phyloP scores from a whole-genome alignment of 306 rosid species.

The Fragaria ananassa region DNA sequence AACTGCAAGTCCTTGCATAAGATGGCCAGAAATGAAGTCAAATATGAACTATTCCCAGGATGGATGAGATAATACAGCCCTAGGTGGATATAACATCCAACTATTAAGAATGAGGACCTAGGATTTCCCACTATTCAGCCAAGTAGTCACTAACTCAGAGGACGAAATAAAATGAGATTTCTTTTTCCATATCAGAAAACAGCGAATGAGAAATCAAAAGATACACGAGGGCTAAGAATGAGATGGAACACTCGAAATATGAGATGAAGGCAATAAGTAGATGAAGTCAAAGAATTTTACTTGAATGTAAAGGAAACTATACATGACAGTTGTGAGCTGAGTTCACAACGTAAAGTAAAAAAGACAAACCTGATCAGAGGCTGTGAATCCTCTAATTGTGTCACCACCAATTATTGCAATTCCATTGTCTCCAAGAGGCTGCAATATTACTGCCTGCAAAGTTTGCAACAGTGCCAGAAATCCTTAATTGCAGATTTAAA shows the following conservation, averaged over 20 bases:
- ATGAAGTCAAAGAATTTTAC: neutral
- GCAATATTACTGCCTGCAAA: slow-evolving; percentile 85
- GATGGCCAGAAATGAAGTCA: neutral
- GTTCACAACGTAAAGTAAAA: neutral
- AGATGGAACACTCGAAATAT: neutral
- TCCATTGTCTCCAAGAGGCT: slow-evolving; percentile 93
- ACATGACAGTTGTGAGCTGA: neutral
- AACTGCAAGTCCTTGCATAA: neutral
- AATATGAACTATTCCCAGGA: neutral
- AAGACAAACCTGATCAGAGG: slow-evolving; percentile 67
- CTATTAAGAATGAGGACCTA: neutral
- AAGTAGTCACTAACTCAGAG: neutral
- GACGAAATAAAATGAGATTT: neutral
- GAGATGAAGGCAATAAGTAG: neutral
- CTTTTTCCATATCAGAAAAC: neutral
- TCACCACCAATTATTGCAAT: slow-evolving; percentile 85
- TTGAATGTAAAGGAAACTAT: neutral
- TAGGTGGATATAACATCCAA: neutral
- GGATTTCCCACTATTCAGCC: neutral
- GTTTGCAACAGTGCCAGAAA: slow-evolving; percentile 18
- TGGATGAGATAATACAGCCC: neutral
- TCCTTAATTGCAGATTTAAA: neutral
- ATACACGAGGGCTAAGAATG: neutral
- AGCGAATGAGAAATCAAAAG: neutral
- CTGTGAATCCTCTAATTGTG: slow-evolving; percentile 83